These are phyloP conservation scores for Eucalyptus viminalis DNA, from an alignment of 345 rosid genomes.

Conservation along the genomic window DNA sequence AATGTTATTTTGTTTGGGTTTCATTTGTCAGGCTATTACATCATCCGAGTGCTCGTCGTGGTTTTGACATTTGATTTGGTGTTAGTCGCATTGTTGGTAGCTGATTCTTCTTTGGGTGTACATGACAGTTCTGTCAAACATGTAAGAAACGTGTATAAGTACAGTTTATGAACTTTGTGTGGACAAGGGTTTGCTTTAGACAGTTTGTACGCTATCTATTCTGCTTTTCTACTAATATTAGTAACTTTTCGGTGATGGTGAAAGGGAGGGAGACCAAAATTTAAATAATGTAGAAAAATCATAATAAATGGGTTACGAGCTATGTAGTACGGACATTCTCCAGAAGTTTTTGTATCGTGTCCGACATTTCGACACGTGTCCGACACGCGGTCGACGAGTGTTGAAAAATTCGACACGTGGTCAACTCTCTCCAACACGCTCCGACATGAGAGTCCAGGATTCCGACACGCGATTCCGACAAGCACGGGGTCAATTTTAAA, in stretches of 20 bases:
- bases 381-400: too few species aligned
- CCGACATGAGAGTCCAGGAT: too few species aligned
- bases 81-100: not conserved
- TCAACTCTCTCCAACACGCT: too few species aligned
- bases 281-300: not conserved
- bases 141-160: not conserved
- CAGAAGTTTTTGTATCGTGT: too few species aligned
- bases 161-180: not conserved
- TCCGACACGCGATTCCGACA: too few species aligned
- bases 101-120: not conserved
- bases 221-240: not conserved
- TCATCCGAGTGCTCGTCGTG: not conserved
- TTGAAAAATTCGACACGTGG: too few species aligned
- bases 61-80: not conserved
- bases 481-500: too few species aligned
- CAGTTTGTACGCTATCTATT: not conserved
- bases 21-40: slow-evolving; percentile 4
- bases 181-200: not conserved
- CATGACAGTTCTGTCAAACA: not conserved
- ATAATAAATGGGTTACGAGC: not conserved
- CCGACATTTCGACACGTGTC: too few species aligned
- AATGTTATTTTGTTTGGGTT: not conserved
- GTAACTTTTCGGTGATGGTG: not conserved
- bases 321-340: too few species aligned
- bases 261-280: not conserved